Base-by-base conservation (phyloP, 179 eudicot species). In the Amaranthus tricolor region DNA sequence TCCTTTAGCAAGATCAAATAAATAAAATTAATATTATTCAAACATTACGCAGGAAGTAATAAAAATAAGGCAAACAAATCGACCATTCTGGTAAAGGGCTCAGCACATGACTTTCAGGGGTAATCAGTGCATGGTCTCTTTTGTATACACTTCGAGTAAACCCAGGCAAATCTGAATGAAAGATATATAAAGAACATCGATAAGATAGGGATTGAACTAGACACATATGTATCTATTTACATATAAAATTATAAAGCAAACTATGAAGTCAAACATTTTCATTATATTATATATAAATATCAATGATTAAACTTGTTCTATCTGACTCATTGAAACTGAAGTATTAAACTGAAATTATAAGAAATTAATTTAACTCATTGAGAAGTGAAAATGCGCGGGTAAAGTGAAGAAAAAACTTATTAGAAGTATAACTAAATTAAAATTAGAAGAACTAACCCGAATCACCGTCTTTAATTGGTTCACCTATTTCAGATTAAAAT, bases 51-150 rank as follows among this genome's bases (percentile, higher is more conserved):
- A 52, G 19, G 16, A 49, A 48, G 50, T 64, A 66, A 52, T 40
- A 6, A 44, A 68, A 77, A 75, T 9, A 44, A 8, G 44, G 44
- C 43, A 1, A 59, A 50, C 1, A 54, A 56, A 77, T 81, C 61
- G 78, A 94, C 98, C 98, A 94, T 57, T 90, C 93, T n/a, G 97
- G 97, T 79, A 94, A 83, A 82, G 94, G 98, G 87, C 98, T 78
- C 76, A 89, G 85, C 47, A 92, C 98, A 74, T 94, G 98, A 84
- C 96, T 94, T 83, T 94, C 98, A 19, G 97, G 98, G 15, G 98
- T 88, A 65, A 94, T 82, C 73, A 94, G 71, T 48, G 98, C 94
- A 85, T 94, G 97, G 77, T 94, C 95, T 64, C 86, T 88, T 80
- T 78, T 89, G 73, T 92, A 92, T 15, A 92, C 90, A 84, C 97